Evolutionary conservation across 352 stramenopile species (phyloP), one percentile per base, ranked within the genome.

Genomic region (Phytophthora syringae): DNA sequence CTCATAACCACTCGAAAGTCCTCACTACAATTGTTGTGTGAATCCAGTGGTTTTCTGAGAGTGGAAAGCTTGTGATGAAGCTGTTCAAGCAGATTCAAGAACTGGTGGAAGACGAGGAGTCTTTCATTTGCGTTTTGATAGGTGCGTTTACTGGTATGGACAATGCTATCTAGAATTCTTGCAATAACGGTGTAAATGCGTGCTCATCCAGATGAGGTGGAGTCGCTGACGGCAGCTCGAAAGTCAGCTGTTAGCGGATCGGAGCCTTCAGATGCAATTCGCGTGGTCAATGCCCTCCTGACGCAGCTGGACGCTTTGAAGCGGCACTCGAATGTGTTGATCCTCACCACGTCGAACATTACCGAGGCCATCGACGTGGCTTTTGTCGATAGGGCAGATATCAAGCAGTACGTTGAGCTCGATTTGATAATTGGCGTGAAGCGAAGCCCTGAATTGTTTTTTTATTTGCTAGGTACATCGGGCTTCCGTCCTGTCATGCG

Each of bases 261-360:
- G 5, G 94, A 98, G 68, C 94, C 94, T 12, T 95, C 89, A 1
- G 94, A 98, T 65, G 86, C 92, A 36, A 93, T 97, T 67, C 84
- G 91, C 20, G 94, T 97, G 12, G 94, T 98, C 22, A 98, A 98
- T 65, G 92, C 94, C 3, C 56, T 98, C 22, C 66, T 98, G 5
- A 98, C 94, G 2, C 89, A 97, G 48, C 55, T 97, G 50, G 91
- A 97, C 76, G 68, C 85, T 54, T 74, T 98, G 28, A 87, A 91
- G 67, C 71, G 77, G 7, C 84, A 86, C 59, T 67, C 81, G 0
- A 98, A 98, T 56, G 92, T 98, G n/a, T 66, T 98, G 30, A 69
- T 98, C 5, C 72, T 98, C n/a, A 97, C 92, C 2, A 98, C 94
- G 0, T 97, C 89, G 21, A 98, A 98, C 58, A 89, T 98, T 55